Conservation (phyloP, 1,139 yeast species). For the Suhomyces taliae region DNA sequence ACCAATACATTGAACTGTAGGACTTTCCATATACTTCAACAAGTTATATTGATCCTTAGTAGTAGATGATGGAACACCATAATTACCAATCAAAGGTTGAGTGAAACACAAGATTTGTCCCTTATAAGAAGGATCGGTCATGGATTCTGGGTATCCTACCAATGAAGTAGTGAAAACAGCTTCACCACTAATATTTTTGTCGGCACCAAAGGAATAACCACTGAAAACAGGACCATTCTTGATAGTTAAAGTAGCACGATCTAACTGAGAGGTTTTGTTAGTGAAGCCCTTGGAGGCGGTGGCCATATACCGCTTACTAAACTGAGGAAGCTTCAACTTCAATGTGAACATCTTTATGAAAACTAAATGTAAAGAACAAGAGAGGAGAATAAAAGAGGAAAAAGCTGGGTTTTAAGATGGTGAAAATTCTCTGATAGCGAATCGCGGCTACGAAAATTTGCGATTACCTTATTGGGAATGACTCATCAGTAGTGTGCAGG, state of each 20-base stretch:
- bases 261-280: slow-evolving; percentile 48
- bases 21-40: slow-evolving; percentile 87
- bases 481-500: slow-evolving; percentile 11
- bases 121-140: slow-evolving; percentile 96
- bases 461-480: slow-evolving; percentile 34
- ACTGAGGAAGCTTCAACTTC: slow-evolving; percentile 2
- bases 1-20: slow-evolving; percentile 89
- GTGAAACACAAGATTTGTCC: slow-evolving; percentile 97
- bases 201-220: slow-evolving; percentile 94
- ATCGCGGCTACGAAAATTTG: slow-evolving; percentile 39
- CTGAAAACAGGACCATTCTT: slow-evolving; percentile 92
- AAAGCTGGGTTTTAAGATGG: slow-evolving; percentile 4
- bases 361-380: too few relatives aligned
- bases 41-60: slow-evolving; percentile 80
- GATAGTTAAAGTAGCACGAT: slow-evolving; percentile 87
- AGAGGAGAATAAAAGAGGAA: slow-evolving; percentile 4
- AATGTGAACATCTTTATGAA: slow-evolving; percentile 3
- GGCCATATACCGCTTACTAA: slow-evolving; percentile 34
- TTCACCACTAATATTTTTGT: slow-evolving; percentile 89
- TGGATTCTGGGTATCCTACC: slow-evolving; percentile 97
- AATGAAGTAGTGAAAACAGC: slow-evolving; percentile 96
- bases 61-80: slow-evolving; percentile 90
- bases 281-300: slow-evolving; percentile 36
- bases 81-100: slow-evolving; percentile 95
- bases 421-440: slow-evolving; percentile 30